phyloP scores from a whole-genome alignment of 352 stramenopile species.

The Globisporangium paroecandrum region DNA sequence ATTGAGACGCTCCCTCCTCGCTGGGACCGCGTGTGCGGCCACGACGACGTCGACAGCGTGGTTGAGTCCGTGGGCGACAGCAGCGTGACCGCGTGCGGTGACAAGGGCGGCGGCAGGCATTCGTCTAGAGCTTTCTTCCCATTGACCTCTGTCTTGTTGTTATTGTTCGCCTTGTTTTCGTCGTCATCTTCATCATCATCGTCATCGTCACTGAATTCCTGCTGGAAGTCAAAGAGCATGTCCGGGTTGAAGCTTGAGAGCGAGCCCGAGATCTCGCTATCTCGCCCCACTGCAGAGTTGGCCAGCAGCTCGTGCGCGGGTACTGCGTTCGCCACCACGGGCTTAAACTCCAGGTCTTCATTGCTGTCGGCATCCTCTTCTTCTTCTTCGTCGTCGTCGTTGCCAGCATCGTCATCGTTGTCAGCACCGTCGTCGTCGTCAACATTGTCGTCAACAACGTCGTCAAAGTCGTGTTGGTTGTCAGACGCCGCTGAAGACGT shows the following conservation, averaged over 20 bases:
- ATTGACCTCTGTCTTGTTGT: not conserved
- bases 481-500: not conserved
- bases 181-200: slow-evolving; percentile 16
- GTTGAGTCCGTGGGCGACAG: slow-evolving; percentile 8
- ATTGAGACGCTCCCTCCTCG: slow-evolving; percentile 15
- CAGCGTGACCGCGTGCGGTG: not conserved
- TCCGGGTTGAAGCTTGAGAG: slow-evolving; percentile 28
- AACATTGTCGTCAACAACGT: not conserved
- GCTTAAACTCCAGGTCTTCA: slow-evolving; percentile 45
- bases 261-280: slow-evolving; percentile 1
- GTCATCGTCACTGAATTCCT: slow-evolving; percentile 17
- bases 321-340: slow-evolving; percentile 20
- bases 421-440: slow-evolving; percentile 24
- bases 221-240: slow-evolving; percentile 35
- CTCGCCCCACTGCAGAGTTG: not conserved
- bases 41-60: not conserved
- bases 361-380: slow-evolving; percentile 25
- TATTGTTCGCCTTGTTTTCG: not conserved
- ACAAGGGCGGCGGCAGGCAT: not conserved
- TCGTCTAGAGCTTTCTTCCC: not conserved
- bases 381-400: slow-evolving; percentile 9
- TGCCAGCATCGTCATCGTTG: not conserved
- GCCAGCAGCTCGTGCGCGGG: slow-evolving; percentile 9
- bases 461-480: not conserved
- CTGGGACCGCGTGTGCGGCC: not conserved